phyloP scores from a whole-genome alignment of 805 yeast genomes.

The Metschnikowia colocasiae region DNA sequence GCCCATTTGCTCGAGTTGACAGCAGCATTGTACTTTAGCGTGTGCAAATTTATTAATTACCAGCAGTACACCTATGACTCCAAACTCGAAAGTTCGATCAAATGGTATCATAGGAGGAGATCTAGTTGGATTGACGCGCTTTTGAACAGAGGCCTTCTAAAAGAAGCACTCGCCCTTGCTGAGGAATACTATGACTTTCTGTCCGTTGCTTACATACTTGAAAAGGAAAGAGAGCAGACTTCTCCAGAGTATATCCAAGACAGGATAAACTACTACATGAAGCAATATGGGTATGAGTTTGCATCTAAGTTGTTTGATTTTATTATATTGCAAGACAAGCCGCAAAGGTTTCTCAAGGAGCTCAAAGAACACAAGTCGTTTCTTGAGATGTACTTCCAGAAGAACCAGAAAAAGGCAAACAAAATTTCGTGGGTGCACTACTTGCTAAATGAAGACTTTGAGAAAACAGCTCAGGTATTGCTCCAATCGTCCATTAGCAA shows the following conservation, averaged over 20 bases:
- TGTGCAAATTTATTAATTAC: constrained; percentile 32
- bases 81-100: constrained; percentile 26
- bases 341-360: constrained; percentile 51
- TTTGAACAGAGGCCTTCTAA: constrained; percentile 45
- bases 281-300: constrained; percentile 62
- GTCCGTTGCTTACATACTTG: constrained; percentile 53
- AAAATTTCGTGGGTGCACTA: constrained; percentile 72
- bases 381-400: constrained; percentile 50
- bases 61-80: constrained; percentile 29
- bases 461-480: constrained; percentile 48
- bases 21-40: constrained; percentile 33
- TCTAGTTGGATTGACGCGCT: constrained; percentile 58
- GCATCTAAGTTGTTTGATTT: constrained; percentile 60
- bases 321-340: constrained; percentile 51
- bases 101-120: constrained; percentile 33
- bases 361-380: constrained; percentile 51
- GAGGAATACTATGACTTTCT: constrained; percentile 64
- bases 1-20: constrained; percentile 24
- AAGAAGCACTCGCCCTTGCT: constrained; percentile 57
- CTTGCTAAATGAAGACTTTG: constrained; percentile 48
- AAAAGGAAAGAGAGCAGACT: constrained; percentile 26
- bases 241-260: constrained; percentile 19
- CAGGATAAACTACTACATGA: constrained; percentile 50
- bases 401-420: constrained; percentile 39
- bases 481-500: constrained; percentile 33